Evolutionary conservation across 352 stramenopile genomes (phyloP), one percentile per base, ranked within the genome.

Genomic region (Phytophthora idaei): DNA sequence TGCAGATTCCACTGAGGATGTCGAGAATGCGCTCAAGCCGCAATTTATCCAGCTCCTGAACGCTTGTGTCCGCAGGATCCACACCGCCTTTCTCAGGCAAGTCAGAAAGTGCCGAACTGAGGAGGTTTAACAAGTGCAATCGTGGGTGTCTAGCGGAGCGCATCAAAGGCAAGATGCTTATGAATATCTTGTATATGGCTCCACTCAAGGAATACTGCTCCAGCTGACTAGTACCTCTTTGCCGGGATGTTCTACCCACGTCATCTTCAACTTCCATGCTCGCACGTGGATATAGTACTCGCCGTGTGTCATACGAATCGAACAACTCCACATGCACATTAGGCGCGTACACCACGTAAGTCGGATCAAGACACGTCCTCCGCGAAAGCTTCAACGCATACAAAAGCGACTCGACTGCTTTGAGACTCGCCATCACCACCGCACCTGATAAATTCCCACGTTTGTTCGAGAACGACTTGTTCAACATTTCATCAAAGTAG

Each of bases 401-500:
- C 36, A 93, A 21, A 25, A 90, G 77, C 9, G 81, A 75, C 50
- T 93, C 85, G 14, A 93, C 67, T 1, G 81, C 83, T 47, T 83
- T 83, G 31, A 92, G 51, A n/a, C 73, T 78, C 4, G 85, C 79
- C 51, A 93, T 76, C 12, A 83, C 71, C n/a, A 89, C 73, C 0
- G 80, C 82, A 3, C 76, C 71, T 0, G 77, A 69, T 11, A 80
- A 34, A 29, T 84, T 82, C 14, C 78, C 75, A 15, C 67, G 74
- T 55, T 90, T 93, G 57, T 50, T 73, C 11, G 74, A 69, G 32
- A 81, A 93, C 7, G 69, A 83, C 8, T 66, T 5, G 14, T 64
- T 80, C 14, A 68, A 25, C 15, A 87, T 59, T 7, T 89, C 75
- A 45, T 92, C 80, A 62, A 93, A 93, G 64, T 93, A 93, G 52